These are phyloP conservation scores for Penicillium carneum DNA, from an alignment of 2,329 filamentous ascomycete species.

Conservation along the genomic window DNA sequence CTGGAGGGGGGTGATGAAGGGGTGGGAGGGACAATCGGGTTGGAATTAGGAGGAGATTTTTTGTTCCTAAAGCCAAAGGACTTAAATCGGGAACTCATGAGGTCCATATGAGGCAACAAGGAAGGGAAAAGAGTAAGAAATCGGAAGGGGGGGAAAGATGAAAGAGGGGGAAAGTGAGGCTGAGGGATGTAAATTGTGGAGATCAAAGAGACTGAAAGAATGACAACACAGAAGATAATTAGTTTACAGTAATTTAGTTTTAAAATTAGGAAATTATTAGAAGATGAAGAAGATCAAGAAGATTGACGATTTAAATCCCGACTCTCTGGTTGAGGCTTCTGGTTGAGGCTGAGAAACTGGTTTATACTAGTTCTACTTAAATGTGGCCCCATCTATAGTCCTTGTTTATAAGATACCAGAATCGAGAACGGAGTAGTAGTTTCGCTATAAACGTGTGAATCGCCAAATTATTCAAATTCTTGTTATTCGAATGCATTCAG, in stretches of 20 bases:
- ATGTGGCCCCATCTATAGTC: too few relatives aligned
- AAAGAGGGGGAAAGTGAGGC: constrained; percentile 29
- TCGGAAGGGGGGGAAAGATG: constrained; percentile 19
- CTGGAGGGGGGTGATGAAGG: constrained; percentile 52
- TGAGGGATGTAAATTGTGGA: constrained; percentile 23
- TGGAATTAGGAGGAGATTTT: constrained; percentile 40
- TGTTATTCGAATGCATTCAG: neutral
- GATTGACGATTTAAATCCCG: too few relatives aligned
- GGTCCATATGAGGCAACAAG: constrained; percentile 51
- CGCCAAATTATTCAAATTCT: constrained; percentile 1
- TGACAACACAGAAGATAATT: neutral
- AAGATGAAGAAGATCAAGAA: too few relatives aligned
- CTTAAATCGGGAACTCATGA: constrained; percentile 62
- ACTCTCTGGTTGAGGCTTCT: too few relatives aligned
- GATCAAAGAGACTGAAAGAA: constrained; percentile 27
- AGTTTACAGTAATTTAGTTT: too few relatives aligned
- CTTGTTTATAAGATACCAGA: neutral
- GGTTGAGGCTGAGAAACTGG: too few relatives aligned
- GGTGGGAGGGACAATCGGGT: constrained; percentile 44
- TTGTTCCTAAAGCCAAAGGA: constrained; percentile 57
- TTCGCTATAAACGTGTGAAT: neutral
- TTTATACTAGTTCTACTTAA: too few relatives aligned
- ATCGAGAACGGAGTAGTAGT: neutral
- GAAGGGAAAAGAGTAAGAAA: constrained; percentile 14
- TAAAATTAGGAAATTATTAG: too few relatives aligned